Percentiles rank a stretch among this genome's conserved stretches.
Evolutionary conservation across 805 yeast genomes (phyloP).

Genomic region (Candida ulmi): DNA sequence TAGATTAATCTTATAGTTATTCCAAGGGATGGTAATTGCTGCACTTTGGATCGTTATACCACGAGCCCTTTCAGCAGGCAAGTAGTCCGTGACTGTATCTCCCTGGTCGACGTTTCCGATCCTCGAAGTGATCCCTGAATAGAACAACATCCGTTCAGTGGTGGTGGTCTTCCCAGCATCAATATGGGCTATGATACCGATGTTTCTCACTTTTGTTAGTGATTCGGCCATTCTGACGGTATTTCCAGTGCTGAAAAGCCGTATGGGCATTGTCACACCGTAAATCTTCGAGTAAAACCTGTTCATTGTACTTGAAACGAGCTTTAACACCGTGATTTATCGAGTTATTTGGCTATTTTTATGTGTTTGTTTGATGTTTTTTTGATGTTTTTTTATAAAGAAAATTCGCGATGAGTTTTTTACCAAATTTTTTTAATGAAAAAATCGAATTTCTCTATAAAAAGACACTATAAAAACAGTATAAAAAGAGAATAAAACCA

Average conservation of each 20-base stretch:
- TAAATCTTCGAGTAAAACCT: no score
- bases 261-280: no score
- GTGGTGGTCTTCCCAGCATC: slow-evolving; percentile 99
- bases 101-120: slow-evolving; percentile 96
- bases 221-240: neutral
- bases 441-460: no score
- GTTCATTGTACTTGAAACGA: no score
- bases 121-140: slow-evolving; percentile 70
- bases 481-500: neutral
- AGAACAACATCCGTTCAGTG: slow-evolving; percentile 91
- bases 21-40: slow-evolving; percentile 90
- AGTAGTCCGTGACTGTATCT: slow-evolving; percentile 89
- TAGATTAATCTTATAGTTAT: slow-evolving; percentile 65
- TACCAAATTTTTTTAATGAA: no score
- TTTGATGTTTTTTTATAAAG: no score
- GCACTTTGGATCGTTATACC: slow-evolving; percentile 98
- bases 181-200: slow-evolving; percentile 97
- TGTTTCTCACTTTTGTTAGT: slow-evolving; percentile 53
- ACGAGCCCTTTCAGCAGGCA: slow-evolving; percentile 84
- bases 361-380: no score
- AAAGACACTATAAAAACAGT: no score
- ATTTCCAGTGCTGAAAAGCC: no score
- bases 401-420: no score
- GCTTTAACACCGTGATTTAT: no score
- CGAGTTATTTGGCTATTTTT: no score